Evolutionary conservation across 441 rosid species (phyloP), one percentile per base, ranked within the genome.

Genomic region (Pelargonium myrrhifolium): DNA sequence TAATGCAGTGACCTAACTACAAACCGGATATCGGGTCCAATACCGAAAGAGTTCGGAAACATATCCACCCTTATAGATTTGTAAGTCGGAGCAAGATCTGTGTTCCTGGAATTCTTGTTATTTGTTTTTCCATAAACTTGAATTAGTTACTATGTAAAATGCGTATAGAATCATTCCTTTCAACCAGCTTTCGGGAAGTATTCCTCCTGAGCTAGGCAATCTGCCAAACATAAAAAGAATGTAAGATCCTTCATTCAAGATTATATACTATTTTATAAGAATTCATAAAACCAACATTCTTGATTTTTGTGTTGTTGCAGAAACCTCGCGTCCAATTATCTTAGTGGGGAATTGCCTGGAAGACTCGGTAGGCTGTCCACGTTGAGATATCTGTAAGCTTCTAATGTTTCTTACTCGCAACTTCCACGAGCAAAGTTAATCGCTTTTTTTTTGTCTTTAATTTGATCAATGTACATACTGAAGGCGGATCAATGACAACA

Each of bases 11-110:
- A 20, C 18, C 6, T 64, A 55, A 6, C 79, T 20, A 86, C 74
- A 76, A 88, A 88, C 59, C 76, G 86, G 24, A 61, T 88, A 51
- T 71, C 69, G 0, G 91, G 94, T 75, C 49, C 77, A 0, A 80
- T 87, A 26, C 93, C 93, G 0, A 72, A 78, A 75, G 87, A 83
- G 71, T 12, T 83, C 37, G 92, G 77, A 18, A 84, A 80, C 75
- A 47, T 87, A 63, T 58, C 74, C 60, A 80, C 70, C 43, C 90
- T 86, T 59, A 0, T 0, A 3, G 45, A 51, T 10, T 28, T 86
- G 95, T 89, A 64, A 82, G 92, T 18, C 35, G n/a, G n/a, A n/a
- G 31, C 49, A 18, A 35, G 4, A 9, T 17, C n/a, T n/a, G n/a
- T n/a, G n/a, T n/a, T n/a, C n/a, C n/a, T n/a, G n/a, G n/a, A n/a